These are phyloP conservation scores for Periglandula ipomoeae DNA, from an alignment of 2,329 filamentous ascomycete species.

Conservation along the genomic window DNA sequence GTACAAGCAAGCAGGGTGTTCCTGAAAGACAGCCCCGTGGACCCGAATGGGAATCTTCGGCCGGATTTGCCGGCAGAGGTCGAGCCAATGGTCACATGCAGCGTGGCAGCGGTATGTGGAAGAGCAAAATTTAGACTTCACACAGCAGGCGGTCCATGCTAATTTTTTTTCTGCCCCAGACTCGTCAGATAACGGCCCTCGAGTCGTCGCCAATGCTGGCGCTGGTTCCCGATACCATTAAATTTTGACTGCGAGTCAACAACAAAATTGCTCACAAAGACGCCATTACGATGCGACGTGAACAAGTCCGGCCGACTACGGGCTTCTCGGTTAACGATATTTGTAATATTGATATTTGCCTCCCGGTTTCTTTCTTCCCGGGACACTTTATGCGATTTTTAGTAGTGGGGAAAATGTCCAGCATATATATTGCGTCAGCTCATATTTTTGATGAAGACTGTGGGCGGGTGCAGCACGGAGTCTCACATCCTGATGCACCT, in stretches of 20 bases:
- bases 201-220: slow-evolving; percentile 26
- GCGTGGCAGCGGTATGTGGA: slow-evolving; percentile 49
- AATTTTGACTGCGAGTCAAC: slow-evolving; percentile 5
- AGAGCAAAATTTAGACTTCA: background rate
- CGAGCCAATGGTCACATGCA: slow-evolving; percentile 53
- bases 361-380: slow-evolving; percentile 1
- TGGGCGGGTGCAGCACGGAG: slow-evolving; percentile 3
- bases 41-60: slow-evolving; percentile 49
- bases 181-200: slow-evolving; percentile 34
- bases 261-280: background rate
- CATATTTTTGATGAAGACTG: slow-evolving; percentile 8
- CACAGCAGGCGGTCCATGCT: background rate
- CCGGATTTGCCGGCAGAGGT: slow-evolving; percentile 43
- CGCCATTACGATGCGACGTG: slow-evolving; percentile 1
- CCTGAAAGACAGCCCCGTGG: slow-evolving; percentile 57
- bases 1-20: slow-evolving; percentile 32
- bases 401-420: background rate
- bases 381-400: background rate
- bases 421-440: slow-evolving; percentile 5
- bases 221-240: slow-evolving; percentile 29
- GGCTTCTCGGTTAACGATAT: background rate
- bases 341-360: slow-evolving; percentile 7
- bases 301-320: background rate
- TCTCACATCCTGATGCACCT: background rate
- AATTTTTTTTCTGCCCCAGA: slow-evolving; percentile 17